A percentile compares a stretch with the other conserved stretches of the same genome.
phyloP scores from a whole-genome alignment of 345 rosid species.

The Citrus maxima region DNA sequence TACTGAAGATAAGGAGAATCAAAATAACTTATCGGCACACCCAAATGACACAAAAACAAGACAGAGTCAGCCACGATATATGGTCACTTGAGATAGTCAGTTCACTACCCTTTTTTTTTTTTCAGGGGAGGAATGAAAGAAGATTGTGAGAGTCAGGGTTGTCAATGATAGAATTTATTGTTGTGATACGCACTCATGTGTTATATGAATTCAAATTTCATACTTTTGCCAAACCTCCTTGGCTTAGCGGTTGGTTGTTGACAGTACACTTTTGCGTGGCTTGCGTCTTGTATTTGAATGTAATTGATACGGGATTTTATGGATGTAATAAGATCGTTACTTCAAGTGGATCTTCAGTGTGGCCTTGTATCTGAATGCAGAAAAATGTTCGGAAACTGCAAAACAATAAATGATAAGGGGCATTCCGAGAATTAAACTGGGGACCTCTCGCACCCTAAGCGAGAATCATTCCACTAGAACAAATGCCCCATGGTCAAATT shows the following conservation, averaged over 20 bases:
- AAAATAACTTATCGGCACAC: constrained; percentile 18
- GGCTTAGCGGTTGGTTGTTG: background rate
- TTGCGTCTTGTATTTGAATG: background rate
- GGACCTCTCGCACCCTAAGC: constrained; percentile 96
- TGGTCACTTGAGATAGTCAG: constrained; percentile 29
- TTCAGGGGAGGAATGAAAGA: background rate
- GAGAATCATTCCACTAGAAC: constrained; percentile 90
- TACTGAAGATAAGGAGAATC: constrained; percentile 21
- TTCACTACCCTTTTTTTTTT: background rate
- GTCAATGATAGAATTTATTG: background rate
- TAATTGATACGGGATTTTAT: background rate
- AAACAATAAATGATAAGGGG: constrained; percentile 1
- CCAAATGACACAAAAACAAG: constrained; percentile 15
- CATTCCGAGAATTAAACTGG: constrained; percentile 88
- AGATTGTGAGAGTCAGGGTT: background rate
- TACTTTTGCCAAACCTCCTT: background rate
- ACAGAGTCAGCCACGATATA: constrained; percentile 40
- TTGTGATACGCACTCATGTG: background rate
- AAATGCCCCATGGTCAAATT: constrained; percentile 42
- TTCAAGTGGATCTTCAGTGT: background rate
- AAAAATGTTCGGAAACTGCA: background rate
- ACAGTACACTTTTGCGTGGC: background rate
- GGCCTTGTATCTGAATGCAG: no score
- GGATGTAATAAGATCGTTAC: background rate
- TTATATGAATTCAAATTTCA: background rate